A percentile compares a stretch with the other conserved stretches of the same genome.
Evolutionary conservation across 2,329 filamentous ascomycete species (phyloP).

Genomic region (Fusarium transvaalense): DNA sequence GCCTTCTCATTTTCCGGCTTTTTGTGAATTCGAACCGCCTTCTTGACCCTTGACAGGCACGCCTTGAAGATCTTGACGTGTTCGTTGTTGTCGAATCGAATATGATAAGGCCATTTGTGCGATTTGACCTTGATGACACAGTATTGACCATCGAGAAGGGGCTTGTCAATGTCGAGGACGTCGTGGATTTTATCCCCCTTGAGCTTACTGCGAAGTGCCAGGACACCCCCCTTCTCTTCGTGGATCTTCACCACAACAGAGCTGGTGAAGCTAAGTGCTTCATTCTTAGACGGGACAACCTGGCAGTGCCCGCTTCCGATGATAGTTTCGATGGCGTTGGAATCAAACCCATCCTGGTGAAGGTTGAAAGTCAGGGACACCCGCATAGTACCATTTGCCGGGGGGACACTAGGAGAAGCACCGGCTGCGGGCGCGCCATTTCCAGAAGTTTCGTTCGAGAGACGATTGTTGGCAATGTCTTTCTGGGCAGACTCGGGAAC

Average conservation of each 20-base stretch:
- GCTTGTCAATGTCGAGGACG: conserved; percentile 41
- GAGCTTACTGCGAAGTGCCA: conserved; percentile 25
- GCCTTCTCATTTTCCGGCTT: not conserved
- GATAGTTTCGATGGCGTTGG: conserved; percentile 15
- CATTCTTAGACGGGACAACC: conserved; percentile 22
- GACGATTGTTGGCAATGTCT: not conserved
- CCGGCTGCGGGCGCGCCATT: not conserved
- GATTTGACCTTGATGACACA: conserved; percentile 37
- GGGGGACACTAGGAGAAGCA: not conserved
- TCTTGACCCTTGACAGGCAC: conserved; percentile 19
- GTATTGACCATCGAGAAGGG: conserved; percentile 34
- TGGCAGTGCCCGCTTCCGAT: conserved; percentile 39
- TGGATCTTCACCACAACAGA: conserved; percentile 38
- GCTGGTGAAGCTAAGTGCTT: conserved; percentile 18
- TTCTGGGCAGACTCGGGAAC: not conserved
- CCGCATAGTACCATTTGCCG: not conserved
- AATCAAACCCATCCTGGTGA: not conserved
- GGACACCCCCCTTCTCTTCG: not conserved
- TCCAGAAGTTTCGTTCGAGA: not conserved
- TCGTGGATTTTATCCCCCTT: conserved; percentile 31
- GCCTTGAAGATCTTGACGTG: conserved; percentile 36
- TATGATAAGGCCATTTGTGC: conserved; percentile 9
- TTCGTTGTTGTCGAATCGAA: conserved; percentile 35
- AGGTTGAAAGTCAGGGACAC: not conserved
- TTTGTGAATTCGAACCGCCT: conserved; percentile 7